Evolutionary conservation across 352 stramenopile genomes (phyloP).

Genomic region (Pythium guiyangense): DNA sequence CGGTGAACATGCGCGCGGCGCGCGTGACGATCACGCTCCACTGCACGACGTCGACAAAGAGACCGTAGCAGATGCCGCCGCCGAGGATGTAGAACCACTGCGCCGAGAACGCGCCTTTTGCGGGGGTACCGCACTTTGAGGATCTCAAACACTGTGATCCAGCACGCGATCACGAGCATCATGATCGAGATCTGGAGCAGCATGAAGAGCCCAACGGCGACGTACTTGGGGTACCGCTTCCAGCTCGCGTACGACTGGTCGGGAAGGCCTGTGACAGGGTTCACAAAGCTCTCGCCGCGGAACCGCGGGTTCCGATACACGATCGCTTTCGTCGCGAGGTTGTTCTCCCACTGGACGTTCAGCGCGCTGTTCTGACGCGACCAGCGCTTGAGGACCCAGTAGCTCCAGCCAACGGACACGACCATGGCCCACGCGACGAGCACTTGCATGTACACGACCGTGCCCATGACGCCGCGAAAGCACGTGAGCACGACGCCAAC

Average conservation of each 20-base stretch:
- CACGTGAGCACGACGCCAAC: conserved; percentile 66
- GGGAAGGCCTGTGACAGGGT: conserved; percentile 56
- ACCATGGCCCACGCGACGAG: conserved; percentile 66
- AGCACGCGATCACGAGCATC: conserved; percentile 81
- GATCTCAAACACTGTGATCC: conserved; percentile 79
- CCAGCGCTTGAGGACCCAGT: conserved; percentile 78
- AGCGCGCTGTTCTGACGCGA: conserved; percentile 70
- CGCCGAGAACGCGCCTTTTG: conserved; percentile 55
- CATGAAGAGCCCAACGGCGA: conserved; percentile 65
- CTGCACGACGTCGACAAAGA: conserved; percentile 83
- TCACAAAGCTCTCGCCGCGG: conserved; percentile 42
- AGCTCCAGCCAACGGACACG: conserved; percentile 80
- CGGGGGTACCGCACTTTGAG: conserved; percentile 70
- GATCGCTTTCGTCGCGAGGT: conserved; percentile 57
- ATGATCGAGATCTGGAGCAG: conserved; percentile 80
- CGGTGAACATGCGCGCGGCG: conserved; percentile 60
- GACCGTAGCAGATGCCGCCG: conserved; percentile 67
- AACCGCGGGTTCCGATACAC: conserved; percentile 80
- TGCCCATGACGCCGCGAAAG: conserved; percentile 55
- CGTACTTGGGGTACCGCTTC: conserved; percentile 72
- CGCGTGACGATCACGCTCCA: conserved; percentile 78
- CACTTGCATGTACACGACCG: conserved; percentile 78
- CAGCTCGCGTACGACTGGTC: conserved; percentile 71
- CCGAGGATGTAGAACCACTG: conserved; percentile 82
- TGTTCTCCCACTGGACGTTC: conserved; percentile 69